Percentiles rank a stretch among this genome's conserved stretches.
Conservation (phyloP, 345 rosid genomes). For the Barbarea vulgaris region DNA sequence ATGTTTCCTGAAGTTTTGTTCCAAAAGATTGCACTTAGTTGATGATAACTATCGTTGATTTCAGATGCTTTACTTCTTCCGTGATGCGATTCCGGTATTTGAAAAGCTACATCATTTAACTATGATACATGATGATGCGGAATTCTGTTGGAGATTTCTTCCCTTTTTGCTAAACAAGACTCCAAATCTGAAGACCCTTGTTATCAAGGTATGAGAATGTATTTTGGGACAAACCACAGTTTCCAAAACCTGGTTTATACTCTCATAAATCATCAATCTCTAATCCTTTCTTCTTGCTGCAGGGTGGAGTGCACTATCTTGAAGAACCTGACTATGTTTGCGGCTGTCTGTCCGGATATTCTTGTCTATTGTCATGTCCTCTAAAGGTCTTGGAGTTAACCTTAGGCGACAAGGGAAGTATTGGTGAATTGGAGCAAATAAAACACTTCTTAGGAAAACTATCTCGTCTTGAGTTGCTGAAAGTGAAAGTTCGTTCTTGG, state of each 20-base stretch:
- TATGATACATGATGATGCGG: background rate
- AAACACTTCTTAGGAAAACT: constrained; percentile 6
- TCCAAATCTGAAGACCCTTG: background rate
- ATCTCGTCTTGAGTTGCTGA: background rate
- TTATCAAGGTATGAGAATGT: background rate
- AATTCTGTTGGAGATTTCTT: background rate
- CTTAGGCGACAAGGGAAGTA: background rate
- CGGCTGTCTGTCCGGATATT: background rate
- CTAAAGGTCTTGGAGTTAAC: background rate
- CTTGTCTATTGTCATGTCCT: background rate
- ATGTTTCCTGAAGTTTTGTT: background rate
- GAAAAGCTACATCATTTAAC: background rate
- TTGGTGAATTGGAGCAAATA: background rate
- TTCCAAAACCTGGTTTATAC: background rate
- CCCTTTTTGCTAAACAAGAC: background rate
- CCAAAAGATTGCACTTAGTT: background rate
- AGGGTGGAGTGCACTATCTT: background rate
- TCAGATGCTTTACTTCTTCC: background rate
- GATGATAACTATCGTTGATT: background rate
- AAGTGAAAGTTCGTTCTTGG: background rate
- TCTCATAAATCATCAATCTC: background rate
- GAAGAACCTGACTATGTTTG: background rate
- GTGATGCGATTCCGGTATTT: background rate
- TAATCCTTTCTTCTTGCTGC: background rate
- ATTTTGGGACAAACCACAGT: background rate